A percentile compares a stretch with the other conserved stretches of the same genome.
These are phyloP conservation scores for Prorocentrum cordatum DNA, from an alignment of 169 alveolate species.

Conservation along the genomic window DNA sequence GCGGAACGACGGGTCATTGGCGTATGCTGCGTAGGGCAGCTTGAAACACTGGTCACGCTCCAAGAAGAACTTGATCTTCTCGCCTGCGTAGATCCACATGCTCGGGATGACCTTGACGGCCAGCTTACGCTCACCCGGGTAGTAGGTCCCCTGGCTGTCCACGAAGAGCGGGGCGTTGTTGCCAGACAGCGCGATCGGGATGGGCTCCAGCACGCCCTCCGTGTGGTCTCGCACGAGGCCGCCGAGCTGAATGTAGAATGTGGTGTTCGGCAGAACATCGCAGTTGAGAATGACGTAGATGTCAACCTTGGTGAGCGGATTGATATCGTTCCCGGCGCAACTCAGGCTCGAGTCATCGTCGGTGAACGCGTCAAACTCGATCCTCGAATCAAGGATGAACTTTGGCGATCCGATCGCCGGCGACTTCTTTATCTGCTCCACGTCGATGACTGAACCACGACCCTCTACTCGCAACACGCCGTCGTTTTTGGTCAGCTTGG, in stretches of 20 bases:
- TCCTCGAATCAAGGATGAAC: constrained; percentile 2
- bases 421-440: not conserved
- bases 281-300: constrained; percentile 1
- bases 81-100: not conserved
- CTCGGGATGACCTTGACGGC: not conserved
- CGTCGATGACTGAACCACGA: not conserved
- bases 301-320: not conserved
- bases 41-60: constrained; percentile 23
- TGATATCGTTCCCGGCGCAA: too few relatives aligned
- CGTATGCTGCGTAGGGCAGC: constrained; percentile 11
- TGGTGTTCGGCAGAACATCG: not conserved
- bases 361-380: not conserved
- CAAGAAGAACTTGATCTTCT: not conserved
- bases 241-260: not conserved
- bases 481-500: constrained; percentile 2
- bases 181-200: not conserved
- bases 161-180: not conserved
- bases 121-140: not conserved
- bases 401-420: not conserved
- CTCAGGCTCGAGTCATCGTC: not conserved
- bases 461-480: constrained; percentile 11
- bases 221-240: not conserved
- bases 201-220: not conserved
- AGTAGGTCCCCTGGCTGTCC: not conserved
- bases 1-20: not conserved